These are phyloP conservation scores for Paraphaeosphaeria minitans DNA, from an alignment of 2,329 filamentous ascomycete genomes.

Conservation along the genomic window DNA sequence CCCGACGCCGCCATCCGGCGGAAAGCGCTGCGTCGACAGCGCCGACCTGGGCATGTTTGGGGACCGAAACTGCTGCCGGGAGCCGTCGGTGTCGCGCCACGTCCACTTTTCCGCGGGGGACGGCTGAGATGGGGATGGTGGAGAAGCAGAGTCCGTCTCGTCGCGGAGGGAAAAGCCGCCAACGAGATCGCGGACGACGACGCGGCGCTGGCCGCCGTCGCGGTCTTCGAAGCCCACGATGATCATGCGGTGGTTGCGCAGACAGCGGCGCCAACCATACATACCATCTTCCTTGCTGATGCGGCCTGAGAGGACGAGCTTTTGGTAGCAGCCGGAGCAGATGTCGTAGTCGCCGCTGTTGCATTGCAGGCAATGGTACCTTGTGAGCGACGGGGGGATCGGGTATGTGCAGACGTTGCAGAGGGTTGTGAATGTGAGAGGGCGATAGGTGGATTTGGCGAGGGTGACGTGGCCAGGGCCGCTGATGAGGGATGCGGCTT, in stretches of 20 bases:
- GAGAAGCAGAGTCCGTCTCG: constrained; percentile 48
- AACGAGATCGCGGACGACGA: constrained; percentile 73
- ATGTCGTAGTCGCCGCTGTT: constrained; percentile 85
- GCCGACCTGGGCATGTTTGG: background rate
- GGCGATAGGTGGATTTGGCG: constrained; percentile 59
- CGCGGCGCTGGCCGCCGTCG: constrained; percentile 68
- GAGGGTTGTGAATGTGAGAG: constrained; percentile 72
- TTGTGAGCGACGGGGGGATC: constrained; percentile 70
- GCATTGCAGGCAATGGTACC: constrained; percentile 83
- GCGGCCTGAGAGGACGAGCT: constrained; percentile 65
- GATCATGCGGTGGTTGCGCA: constrained; percentile 81
- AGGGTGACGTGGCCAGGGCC: constrained; percentile 41
- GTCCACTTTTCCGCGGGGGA: constrained; percentile 29
- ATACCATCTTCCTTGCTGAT: constrained; percentile 78
- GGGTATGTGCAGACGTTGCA: constrained; percentile 79
- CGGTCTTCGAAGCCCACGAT: constrained; percentile 76
- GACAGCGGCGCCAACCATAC: constrained; percentile 82
- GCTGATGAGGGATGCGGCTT: constrained; percentile 50
- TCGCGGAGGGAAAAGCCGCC: constrained; percentile 74
- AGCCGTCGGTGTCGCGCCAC: constrained; percentile 45
- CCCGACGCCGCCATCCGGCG: constrained; percentile 77
- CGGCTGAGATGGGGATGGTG: background rate
- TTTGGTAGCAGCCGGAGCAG: constrained; percentile 77
- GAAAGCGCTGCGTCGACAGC: constrained; percentile 54
- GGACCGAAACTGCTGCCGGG: constrained; percentile 27